A percentile compares a stretch with the other conserved stretches of the same genome.
Conservation (phyloP, 2,329 filamentous ascomycete species). For the Diaporthe citri region DNA sequence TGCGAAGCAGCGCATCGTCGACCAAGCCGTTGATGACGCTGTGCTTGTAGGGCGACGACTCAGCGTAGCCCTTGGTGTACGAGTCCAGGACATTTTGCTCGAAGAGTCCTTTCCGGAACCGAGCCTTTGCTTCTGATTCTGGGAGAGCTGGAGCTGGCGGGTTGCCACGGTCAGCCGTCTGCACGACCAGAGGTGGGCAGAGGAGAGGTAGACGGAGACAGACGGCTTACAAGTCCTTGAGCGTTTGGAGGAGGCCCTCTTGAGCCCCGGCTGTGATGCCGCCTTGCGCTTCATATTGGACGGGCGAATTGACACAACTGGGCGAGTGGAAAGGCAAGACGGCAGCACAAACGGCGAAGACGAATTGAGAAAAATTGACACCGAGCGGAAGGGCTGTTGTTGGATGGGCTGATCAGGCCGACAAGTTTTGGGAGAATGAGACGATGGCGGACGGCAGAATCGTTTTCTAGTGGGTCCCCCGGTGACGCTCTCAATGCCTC, state of each 20-base stretch:
- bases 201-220: constrained; percentile 14
- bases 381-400: not conserved
- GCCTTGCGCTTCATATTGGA: constrained; percentile 72
- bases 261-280: constrained; percentile 57
- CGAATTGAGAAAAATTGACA: not conserved
- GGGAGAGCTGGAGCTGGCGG: constrained; percentile 55
- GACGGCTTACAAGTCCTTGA: constrained; percentile 59
- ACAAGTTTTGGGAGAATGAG: constrained; percentile 36
- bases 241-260: constrained; percentile 65
- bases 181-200: constrained; percentile 15
- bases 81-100: constrained; percentile 67
- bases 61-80: constrained; percentile 73
- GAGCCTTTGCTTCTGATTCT: constrained; percentile 63
- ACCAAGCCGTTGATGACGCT: constrained; percentile 88
- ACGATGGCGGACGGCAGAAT: constrained; percentile 38
- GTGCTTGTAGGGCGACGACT: constrained; percentile 85
- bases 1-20: constrained; percentile 83
- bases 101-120: constrained; percentile 77
- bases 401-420: constrained; percentile 37
- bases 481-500: not conserved
- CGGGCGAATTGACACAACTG: constrained; percentile 43
- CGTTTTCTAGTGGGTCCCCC: constrained; percentile 21
- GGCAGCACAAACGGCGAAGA: not conserved
- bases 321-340: constrained; percentile 13
- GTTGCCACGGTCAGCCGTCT: constrained; percentile 9